These are phyloP conservation scores for Borealophlyctis nickersoniae DNA, from an alignment of 192 early-diverging fungal species.

Conservation along the genomic window DNA sequence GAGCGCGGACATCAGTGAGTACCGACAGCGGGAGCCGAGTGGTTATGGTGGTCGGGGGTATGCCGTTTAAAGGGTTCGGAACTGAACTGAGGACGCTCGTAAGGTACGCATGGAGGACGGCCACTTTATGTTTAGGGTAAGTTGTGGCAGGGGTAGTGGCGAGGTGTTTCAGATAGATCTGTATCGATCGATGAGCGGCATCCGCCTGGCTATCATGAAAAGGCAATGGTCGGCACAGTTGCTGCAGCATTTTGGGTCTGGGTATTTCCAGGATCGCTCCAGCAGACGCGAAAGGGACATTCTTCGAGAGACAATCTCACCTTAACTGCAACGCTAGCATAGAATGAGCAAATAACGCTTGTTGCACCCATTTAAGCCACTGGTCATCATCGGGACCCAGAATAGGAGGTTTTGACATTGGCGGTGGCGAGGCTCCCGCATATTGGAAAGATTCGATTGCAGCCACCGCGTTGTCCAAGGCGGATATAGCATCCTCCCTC, in stretches of 20 bases:
- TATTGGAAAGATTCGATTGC: slow-evolving; percentile 23
- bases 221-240: not conserved
- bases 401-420: not conserved
- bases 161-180: slow-evolving; percentile 6
- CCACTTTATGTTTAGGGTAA: slow-evolving; percentile 18
- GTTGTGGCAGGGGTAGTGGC: slow-evolving; percentile 3
- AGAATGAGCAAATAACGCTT: slow-evolving; percentile 10
- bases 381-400: slow-evolving; percentile 20
- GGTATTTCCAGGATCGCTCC: not conserved
- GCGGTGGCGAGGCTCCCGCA: not conserved
- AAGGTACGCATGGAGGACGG: slow-evolving; percentile 21
- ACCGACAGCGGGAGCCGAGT: slow-evolving; percentile 9
- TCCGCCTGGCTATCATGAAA: no score
- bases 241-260: slow-evolving; percentile 1
- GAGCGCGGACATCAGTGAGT: slow-evolving; percentile 24
- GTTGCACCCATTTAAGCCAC: slow-evolving; percentile 24
- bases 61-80: slow-evolving; percentile 13
- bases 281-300: not conserved
- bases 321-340: slow-evolving; percentile 8
- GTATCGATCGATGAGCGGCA: not conserved
- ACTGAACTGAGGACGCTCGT: not conserved
- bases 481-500: slow-evolving; percentile 2
- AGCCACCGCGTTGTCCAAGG: not conserved
- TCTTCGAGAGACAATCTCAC: not conserved
- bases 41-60: slow-evolving; percentile 12